Conservation (phyloP, 345 rosid species). For the Angophora floribunda region DNA sequence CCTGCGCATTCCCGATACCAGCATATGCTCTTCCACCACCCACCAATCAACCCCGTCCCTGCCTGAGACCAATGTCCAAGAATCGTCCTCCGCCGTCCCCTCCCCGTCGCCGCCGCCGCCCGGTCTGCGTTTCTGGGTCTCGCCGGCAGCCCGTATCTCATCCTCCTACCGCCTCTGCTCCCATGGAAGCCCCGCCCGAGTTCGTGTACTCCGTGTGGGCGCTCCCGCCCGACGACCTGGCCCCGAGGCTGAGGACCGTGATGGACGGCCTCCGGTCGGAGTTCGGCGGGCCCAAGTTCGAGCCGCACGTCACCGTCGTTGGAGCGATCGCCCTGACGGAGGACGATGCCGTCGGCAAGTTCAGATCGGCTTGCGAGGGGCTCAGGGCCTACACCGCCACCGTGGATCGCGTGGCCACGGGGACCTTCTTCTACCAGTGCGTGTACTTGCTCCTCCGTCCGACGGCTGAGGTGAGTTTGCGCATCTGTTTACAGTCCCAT, state of each 20-base stretch:
- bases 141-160: neutral
- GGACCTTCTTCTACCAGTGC: slow-evolving; percentile 72
- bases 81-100: neutral
- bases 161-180: neutral
- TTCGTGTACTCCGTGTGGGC: slow-evolving; percentile 66
- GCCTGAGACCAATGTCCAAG: neutral
- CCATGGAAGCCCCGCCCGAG: neutral
- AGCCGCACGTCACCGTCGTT: slow-evolving; percentile 76
- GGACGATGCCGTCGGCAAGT: slow-evolving; percentile 53
- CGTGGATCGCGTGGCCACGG: slow-evolving; percentile 53
- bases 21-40: neutral
- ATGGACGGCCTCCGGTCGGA: slow-evolving; percentile 61
- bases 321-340: slow-evolving; percentile 37
- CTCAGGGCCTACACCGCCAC: slow-evolving; percentile 34
- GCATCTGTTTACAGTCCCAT: too few relatives aligned
- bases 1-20: neutral
- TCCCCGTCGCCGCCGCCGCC: neutral
- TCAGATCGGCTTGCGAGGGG: slow-evolving; percentile 53
- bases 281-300: slow-evolving; percentile 68
- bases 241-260: slow-evolving; percentile 30
- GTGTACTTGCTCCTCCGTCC: slow-evolving; percentile 65
- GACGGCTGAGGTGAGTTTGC: slow-evolving; percentile 42
- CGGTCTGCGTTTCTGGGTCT: neutral
- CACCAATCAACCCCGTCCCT: neutral
- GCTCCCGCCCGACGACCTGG: slow-evolving; percentile 39